Base-by-base conservation (phyloP, 306 rosid species). In the Alnus glutinosa region DNA sequence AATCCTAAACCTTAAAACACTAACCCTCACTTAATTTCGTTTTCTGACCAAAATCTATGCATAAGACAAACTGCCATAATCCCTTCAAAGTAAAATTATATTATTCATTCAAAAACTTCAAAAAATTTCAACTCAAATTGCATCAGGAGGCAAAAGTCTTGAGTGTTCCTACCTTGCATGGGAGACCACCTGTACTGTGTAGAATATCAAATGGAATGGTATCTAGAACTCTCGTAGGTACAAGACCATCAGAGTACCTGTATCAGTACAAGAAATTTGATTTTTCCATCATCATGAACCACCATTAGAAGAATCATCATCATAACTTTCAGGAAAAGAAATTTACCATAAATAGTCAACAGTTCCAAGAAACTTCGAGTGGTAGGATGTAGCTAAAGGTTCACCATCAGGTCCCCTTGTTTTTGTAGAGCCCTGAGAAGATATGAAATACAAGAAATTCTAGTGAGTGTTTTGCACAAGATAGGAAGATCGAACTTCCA, bases 281-380 rank as follows among this genome's bases (percentile, higher is more conserved):
- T 44, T 34, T 50, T 55, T 54, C 74, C 55, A 44, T 47, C 58
- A 61, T 76, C 44, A 70, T 71, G 59, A 64, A 23, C 54, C 66
- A 72, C 79, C 49, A 28, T 52, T 77, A 59, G 75, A 55, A 59
- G 75, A 55, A 80, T 66, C 62, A 57, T 73, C 67, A 49, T 52
- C 62, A 39, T 59, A 19, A 37, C 73, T 57, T 71, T 34, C 46
- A 39, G 66, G 70, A 69, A 69, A 66, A 78, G 75, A 75, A 75
- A 81, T 66, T 86, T 88, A 94, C 98, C 97, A 94, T 81, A 94
- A 84, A 77, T 94, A 94, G 86, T 94, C 98, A 59, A 90, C 97
- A 57, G 98, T 89, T 71, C 97, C 98, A 66, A 94, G 88, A 84
- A 94, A 94, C 89, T 94, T 94, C 3, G 94, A 87, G 83, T 92